These are phyloP conservation scores for Kitagawia praeruptora DNA, from an alignment of 129 eudicot genomes.

Conservation along the genomic window DNA sequence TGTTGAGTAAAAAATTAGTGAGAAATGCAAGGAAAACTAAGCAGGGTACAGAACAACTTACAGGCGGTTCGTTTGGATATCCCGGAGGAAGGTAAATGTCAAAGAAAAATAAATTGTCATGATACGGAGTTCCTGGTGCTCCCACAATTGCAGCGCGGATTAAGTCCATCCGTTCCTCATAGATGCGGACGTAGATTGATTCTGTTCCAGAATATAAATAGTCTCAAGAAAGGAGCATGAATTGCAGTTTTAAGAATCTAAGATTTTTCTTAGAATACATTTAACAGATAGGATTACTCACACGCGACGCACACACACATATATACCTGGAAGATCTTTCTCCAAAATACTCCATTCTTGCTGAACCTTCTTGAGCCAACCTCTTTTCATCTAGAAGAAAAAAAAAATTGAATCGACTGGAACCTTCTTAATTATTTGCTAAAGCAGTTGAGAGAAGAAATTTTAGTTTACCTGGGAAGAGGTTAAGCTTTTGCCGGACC, in stretches of 20 bases:
- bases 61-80: slow-evolving; percentile 92
- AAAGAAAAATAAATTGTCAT: slow-evolving; percentile 75
- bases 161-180: slow-evolving; percentile 87
- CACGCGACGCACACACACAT: neutral
- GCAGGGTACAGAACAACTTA: slow-evolving; percentile 20
- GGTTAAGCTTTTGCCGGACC: slow-evolving; percentile 38
- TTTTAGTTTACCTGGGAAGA: slow-evolving; percentile 43
- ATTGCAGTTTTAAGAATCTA: neutral
- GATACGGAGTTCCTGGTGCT: slow-evolving; percentile 85
- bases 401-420: slow-evolving; percentile 3
- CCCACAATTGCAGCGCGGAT: slow-evolving; percentile 77
- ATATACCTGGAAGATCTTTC: slow-evolving; percentile 83
- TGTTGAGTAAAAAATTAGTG: neutral
- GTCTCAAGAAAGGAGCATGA: neutral
- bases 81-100: slow-evolving; percentile 76
- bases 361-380: slow-evolving; percentile 83
- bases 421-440: neutral
- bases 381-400: slow-evolving; percentile 45
- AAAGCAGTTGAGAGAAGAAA: neutral
- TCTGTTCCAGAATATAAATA: slow-evolving; percentile 31
- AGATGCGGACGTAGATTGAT: slow-evolving; percentile 68
- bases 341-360: slow-evolving; percentile 86
- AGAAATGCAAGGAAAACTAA: neutral
- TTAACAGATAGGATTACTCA: neutral
- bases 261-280: neutral